A percentile compares a stretch with the other conserved stretches of the same genome.
phyloP scores from a whole-genome alignment of 495 filamentous ascomycete species.

The Hyaloscypha variabilis region DNA sequence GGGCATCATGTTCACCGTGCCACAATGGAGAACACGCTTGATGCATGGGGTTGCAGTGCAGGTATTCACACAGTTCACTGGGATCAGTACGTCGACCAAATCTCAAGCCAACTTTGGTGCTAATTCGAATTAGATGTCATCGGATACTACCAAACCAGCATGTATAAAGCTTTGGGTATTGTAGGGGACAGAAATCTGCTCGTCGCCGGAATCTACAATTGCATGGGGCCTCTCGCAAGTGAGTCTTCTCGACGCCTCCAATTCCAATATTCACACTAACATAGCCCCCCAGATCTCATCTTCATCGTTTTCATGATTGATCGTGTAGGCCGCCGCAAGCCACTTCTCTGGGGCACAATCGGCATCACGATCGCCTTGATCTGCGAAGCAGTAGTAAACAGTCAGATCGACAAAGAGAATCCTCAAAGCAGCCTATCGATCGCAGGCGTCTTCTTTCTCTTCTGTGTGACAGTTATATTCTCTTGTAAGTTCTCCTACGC shows the following conservation, averaged over 20 bases:
- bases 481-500: constrained; percentile 39
- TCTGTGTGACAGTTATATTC: constrained; percentile 72
- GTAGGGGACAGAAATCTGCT: constrained; percentile 51
- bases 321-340: constrained; percentile 70
- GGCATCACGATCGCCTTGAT: constrained; percentile 74
- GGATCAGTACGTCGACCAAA: constrained; percentile 78
- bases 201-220: constrained; percentile 63
- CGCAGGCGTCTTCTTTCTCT: constrained; percentile 76
- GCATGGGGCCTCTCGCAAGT: constrained; percentile 42
- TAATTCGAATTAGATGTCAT: constrained; percentile 52
- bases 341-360: constrained; percentile 68
- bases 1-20: constrained; percentile 52
- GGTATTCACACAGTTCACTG: constrained; percentile 79
- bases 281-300: constrained; percentile 67
- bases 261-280: constrained; percentile 33
- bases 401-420: constrained; percentile 35
- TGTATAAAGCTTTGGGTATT: constrained; percentile 61
- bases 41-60: constrained; percentile 63
- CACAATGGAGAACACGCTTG: constrained; percentile 63
- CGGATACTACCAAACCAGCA: constrained; percentile 60
- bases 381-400: constrained; percentile 69
- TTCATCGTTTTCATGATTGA: constrained; percentile 80
- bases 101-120: constrained; percentile 53
- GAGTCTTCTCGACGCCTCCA: constrained; percentile 26
- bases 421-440: constrained; percentile 58